Conservation (phyloP, 2,329 filamentous ascomycete genomes). For the Thielaviopsis ethacetica region DNA sequence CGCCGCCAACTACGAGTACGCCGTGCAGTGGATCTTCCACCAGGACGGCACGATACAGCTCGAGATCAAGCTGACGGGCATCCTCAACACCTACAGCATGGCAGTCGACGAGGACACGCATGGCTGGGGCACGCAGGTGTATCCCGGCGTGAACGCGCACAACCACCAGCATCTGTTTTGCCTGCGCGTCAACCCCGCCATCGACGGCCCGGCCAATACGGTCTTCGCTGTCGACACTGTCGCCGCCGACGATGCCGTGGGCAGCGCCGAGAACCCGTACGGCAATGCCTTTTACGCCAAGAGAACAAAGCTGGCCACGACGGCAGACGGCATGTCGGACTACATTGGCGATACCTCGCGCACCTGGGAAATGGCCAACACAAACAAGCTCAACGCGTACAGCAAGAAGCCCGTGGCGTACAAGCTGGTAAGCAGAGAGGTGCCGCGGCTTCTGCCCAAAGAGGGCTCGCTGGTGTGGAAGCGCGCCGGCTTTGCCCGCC, state of each 20-base stretch:
- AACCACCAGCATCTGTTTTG: conserved; percentile 96
- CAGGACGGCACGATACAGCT: conserved; percentile 86
- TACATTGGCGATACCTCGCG: conserved; percentile 66
- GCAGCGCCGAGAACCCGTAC: conserved; percentile 63
- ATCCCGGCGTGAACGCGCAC: conserved; percentile 79
- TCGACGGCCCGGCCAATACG: conserved; percentile 74
- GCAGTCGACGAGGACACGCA: conserved; percentile 63
- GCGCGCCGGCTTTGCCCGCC: conserved; percentile 70
- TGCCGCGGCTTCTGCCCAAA: conserved; percentile 64
- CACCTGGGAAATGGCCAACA: conserved; percentile 85
- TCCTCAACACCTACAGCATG: conserved; percentile 81
- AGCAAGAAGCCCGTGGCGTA: conserved; percentile 74
- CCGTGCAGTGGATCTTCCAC: conserved; percentile 69
- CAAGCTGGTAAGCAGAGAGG: conserved; percentile 78
- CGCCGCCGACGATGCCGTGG: conserved; percentile 54
- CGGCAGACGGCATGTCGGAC: conserved; percentile 53
- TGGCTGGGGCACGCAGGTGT: conserved; percentile 85
- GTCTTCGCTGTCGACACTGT: conserved; percentile 70
- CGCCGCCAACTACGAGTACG: conserved; percentile 89
- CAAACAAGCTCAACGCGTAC: conserved; percentile 67
- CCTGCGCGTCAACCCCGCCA: conserved; percentile 68
- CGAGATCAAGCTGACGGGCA: conserved; percentile 81
- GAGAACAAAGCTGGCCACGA: conserved; percentile 62
- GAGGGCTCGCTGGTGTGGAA: conserved; percentile 75
- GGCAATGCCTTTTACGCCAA: conserved; percentile 82